Percentiles rank a stretch among this genome's conserved stretches.
These are phyloP conservation scores for Globisporangium camurandrum DNA, from an alignment of 352 stramenopile genomes.

Conservation along the genomic window DNA sequence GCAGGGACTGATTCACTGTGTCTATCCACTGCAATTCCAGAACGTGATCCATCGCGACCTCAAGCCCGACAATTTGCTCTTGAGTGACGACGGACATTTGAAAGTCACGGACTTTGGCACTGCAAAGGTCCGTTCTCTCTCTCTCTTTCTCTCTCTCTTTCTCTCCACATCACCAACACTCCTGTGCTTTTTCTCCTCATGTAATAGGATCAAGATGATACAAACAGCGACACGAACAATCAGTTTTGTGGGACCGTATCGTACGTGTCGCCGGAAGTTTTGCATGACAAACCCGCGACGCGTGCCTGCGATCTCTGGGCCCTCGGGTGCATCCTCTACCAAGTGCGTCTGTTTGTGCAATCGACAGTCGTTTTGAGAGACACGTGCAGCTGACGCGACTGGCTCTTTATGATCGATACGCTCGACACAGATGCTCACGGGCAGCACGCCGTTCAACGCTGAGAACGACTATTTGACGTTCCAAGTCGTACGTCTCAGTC, in stretches of 20 bases:
- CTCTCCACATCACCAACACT: too few species aligned
- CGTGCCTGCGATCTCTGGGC: conserved; percentile 86
- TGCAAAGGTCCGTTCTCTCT: conserved; percentile 43
- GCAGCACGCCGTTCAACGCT: conserved; percentile 77
- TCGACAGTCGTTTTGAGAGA: too few species aligned
- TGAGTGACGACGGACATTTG: conserved; percentile 75
- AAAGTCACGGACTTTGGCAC: conserved; percentile 90
- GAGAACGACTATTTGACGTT: conserved; percentile 91
- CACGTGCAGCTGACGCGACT: background rate
- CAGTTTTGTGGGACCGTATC: conserved; percentile 88
- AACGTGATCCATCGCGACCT: conserved; percentile 96
- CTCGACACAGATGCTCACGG: conserved; percentile 61
- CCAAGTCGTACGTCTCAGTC: conserved; percentile 47
- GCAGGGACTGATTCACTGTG: background rate
- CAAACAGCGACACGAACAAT: conserved; percentile 28
- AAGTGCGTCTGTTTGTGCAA: conserved; percentile 21
- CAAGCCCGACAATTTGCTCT: conserved; percentile 87
- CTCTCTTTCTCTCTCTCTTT: background rate
- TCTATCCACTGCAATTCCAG: conserved; percentile 25
- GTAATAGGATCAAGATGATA: conserved; percentile 63
- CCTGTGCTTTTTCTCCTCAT: background rate
- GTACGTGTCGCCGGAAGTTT: conserved; percentile 89
- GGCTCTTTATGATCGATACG: background rate
- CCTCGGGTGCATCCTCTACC: conserved; percentile 86
- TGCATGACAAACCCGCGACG: conserved; percentile 77